Conservation (phyloP, 1,139 yeast species). For the Candida sp. region DNA sequence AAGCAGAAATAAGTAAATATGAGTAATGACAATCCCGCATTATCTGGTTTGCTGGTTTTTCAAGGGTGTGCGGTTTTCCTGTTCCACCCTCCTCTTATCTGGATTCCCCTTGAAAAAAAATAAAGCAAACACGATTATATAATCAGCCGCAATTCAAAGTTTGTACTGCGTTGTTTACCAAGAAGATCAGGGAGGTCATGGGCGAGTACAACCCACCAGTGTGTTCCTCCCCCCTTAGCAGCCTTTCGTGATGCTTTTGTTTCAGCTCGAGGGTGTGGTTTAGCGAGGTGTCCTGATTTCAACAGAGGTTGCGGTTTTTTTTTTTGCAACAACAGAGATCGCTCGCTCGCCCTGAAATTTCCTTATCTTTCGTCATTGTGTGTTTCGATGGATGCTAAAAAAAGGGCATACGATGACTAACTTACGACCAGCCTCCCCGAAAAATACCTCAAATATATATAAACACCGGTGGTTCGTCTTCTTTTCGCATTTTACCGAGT, state of each 20-base stretch:
- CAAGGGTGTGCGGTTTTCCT: slow-evolving; percentile 1
- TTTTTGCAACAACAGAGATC: neutral
- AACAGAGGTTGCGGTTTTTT: neutral
- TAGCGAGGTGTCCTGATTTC: neutral
- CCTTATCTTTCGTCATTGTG: neutral
- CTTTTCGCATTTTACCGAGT: too few species aligned
- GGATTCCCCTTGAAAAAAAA: neutral
- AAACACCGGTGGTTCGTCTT: neutral
- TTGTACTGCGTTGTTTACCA: too few species aligned
- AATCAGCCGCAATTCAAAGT: neutral
- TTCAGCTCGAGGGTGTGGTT: neutral
- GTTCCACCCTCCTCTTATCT: slow-evolving; percentile 2
- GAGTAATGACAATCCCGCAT: neutral
- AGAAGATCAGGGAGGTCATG: too few species aligned
- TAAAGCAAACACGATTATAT: neutral
- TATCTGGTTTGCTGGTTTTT: neutral
- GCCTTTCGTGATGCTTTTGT: too few species aligned
- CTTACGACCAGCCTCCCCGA: neutral
- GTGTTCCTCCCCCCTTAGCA: too few species aligned
- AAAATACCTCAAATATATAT: neutral
- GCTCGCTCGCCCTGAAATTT: neutral
- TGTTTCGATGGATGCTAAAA: neutral
- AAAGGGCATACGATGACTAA: neutral
- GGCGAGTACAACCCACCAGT: too few species aligned
- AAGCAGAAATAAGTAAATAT: slow-evolving; percentile 7